phyloP scores from a whole-genome alignment of 148 eudicot genomes.

The Chenopodium berlandieri region DNA sequence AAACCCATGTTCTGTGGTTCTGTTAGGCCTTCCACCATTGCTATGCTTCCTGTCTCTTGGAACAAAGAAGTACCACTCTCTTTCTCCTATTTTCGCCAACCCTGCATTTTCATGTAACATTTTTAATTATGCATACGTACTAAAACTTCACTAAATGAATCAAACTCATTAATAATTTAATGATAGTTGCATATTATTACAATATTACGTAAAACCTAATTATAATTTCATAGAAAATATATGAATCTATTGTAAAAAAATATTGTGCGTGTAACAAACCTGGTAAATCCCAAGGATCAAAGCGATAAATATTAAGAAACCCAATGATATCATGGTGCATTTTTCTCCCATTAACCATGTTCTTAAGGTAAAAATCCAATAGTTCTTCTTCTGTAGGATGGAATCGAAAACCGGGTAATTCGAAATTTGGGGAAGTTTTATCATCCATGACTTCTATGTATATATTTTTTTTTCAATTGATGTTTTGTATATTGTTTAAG shows the following conservation, averaged over 20 bases:
- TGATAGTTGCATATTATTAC: too few species aligned
- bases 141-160: too few species aligned
- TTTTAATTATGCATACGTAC: too few species aligned
- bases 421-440: conserved; percentile 32
- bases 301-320: conserved; percentile 58
- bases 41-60: conserved; percentile 73
- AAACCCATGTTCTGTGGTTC: conserved; percentile 73
- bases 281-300: conserved; percentile 81
- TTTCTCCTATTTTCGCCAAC: conserved; percentile 74
- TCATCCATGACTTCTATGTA: conserved; percentile 39
- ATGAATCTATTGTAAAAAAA: neutral
- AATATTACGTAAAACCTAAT: neutral
- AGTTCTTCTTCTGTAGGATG: conserved; percentile 92
- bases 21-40: conserved; percentile 77
- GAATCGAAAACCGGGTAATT: conserved; percentile 78
- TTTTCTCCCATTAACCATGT: conserved; percentile 43
- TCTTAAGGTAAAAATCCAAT: conserved; percentile 68
- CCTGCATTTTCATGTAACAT: conserved; percentile 31
- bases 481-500: neutral
- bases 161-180: too few species aligned
- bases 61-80: conserved; percentile 94
- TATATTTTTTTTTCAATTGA: too few species aligned
- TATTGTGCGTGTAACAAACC: conserved; percentile 24
- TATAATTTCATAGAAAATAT: neutral
- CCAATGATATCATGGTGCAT: conserved; percentile 48